phyloP scores from a whole-genome alignment of 345 rosid species.

The Populus ilicifolia region DNA sequence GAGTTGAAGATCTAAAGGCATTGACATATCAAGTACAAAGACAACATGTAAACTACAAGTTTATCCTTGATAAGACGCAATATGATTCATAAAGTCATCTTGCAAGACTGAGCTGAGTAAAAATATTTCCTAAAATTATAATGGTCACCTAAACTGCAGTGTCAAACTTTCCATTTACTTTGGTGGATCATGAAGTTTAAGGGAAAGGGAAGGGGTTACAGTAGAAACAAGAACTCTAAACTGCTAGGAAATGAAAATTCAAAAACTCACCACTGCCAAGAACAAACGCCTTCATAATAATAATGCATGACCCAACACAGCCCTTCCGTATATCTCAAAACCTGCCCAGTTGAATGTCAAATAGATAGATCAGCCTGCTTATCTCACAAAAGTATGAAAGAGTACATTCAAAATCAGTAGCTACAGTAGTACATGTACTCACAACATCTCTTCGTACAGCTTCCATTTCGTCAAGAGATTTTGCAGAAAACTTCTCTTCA shows the following conservation, averaged over 20 bases:
- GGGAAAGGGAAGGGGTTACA: neutral
- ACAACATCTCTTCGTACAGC: conserved; percentile 78
- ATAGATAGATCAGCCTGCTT: neutral
- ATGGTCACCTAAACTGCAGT: neutral
- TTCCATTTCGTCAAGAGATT: conserved; percentile 65
- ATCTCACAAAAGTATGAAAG: neutral
- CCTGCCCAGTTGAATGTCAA: conserved; percentile 41
- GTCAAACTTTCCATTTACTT: neutral
- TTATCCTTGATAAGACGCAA: neutral
- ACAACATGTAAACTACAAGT: neutral
- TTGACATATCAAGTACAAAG: neutral
- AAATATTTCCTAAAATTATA: neutral
- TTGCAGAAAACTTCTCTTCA: conserved; percentile 66
- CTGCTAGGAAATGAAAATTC: neutral
- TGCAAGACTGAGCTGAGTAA: neutral
- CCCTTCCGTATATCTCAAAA: conserved; percentile 79
- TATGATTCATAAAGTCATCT: neutral
- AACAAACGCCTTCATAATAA: conserved; percentile 94
- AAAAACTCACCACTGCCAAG: conserved; percentile 88
- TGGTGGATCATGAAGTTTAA: neutral
- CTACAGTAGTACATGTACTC: conserved; percentile 27
- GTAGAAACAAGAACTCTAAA: neutral
- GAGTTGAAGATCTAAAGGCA: neutral
- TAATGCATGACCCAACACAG: conserved; percentile 97
- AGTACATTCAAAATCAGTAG: conserved; percentile 6